Percentiles rank a stretch among this genome's conserved stretches.
phyloP scores from a whole-genome alignment of 2,329 filamentous ascomycete species.

The Neonectria faginata region DNA sequence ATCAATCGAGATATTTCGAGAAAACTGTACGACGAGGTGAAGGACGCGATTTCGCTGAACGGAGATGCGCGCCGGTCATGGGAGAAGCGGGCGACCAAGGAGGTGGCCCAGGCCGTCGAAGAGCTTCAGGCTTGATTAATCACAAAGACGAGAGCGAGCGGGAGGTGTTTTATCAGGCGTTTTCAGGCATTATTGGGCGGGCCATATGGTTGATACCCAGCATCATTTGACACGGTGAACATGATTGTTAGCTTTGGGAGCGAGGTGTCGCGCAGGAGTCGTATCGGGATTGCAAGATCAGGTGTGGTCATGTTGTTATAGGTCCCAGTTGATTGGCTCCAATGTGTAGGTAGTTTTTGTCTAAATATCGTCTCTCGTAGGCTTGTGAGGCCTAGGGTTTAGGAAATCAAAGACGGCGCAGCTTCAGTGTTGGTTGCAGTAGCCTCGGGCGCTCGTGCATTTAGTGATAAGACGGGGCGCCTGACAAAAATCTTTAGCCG shows the following conservation, averaged over 20 bases:
- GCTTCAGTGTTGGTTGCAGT: constrained; percentile 11
- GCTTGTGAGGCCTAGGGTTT: constrained; percentile 29
- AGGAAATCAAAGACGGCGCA: constrained; percentile 28
- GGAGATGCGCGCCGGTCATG: constrained; percentile 75
- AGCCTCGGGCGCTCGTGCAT: constrained; percentile 4
- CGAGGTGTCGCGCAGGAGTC: constrained; percentile 45
- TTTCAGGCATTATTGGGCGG: constrained; percentile 45
- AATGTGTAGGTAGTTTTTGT: constrained; percentile 38
- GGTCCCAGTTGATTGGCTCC: constrained; percentile 29
- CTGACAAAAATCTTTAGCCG: constrained; percentile 26
- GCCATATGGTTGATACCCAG: constrained; percentile 51
- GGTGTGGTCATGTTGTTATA: constrained; percentile 36
- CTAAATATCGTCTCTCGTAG: constrained; percentile 36
- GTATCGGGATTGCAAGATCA: constrained; percentile 31
- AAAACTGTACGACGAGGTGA: constrained; percentile 81
- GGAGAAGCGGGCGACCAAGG: constrained; percentile 80
- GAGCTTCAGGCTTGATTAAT: constrained; percentile 60
- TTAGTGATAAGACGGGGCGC: constrained; percentile 9
- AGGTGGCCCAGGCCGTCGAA: constrained; percentile 81
- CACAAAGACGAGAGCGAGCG: constrained; percentile 40
- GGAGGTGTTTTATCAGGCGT: constrained; percentile 46
- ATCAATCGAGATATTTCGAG: constrained; percentile 93
- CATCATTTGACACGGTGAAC: constrained; percentile 44
- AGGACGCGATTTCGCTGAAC: constrained; percentile 68
- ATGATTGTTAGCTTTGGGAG: constrained; percentile 45